These are phyloP conservation scores for Colletotrichum chlorophyti DNA, from an alignment of 2,329 filamentous ascomycete genomes.

Conservation along the genomic window DNA sequence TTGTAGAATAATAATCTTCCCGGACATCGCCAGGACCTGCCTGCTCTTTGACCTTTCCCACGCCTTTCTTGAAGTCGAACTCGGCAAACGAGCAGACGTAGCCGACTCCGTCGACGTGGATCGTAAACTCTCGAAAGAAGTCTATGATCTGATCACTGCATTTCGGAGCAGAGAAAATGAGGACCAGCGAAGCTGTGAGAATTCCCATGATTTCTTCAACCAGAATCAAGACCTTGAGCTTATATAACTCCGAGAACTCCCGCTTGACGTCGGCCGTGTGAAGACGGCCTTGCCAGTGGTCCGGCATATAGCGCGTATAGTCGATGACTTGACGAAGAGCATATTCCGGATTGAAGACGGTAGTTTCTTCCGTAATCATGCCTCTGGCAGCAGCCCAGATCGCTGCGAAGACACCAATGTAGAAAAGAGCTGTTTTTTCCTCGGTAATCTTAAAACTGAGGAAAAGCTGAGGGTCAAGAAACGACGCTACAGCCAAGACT, in stretches of 20 bases:
- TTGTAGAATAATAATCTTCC: conserved; percentile 92
- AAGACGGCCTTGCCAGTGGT: conserved; percentile 87
- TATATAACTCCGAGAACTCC: conserved; percentile 90
- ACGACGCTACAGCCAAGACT: conserved; percentile 80
- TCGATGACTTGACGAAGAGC: conserved; percentile 88
- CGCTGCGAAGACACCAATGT: conserved; percentile 81
- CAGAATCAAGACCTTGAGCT: conserved; percentile 91
- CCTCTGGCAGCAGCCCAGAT: conserved; percentile 86
- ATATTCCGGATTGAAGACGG: conserved; percentile 90
- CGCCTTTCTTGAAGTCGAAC: conserved; percentile 92
- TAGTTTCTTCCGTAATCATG: conserved; percentile 84
- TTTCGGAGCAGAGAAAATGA: conserved; percentile 84
- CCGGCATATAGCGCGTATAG: conserved; percentile 90
- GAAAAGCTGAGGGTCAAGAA: conserved; percentile 92
- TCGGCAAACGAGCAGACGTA: conserved; percentile 98
- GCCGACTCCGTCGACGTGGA: conserved; percentile 94
- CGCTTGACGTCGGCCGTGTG: conserved; percentile 92
- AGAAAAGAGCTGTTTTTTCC: conserved; percentile 89
- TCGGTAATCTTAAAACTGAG: conserved; percentile 90
- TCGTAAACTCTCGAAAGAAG: conserved; percentile 97
- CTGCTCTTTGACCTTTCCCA: conserved; percentile 50
- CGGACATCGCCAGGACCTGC: conserved; percentile 66
- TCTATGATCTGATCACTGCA: conserved; percentile 94
- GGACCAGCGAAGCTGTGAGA: conserved; percentile 86
- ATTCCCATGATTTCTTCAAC: conserved; percentile 92